Base-by-base conservation (phyloP, 345 rosid species). In the Rhodomyrtus tomentosa region DNA sequence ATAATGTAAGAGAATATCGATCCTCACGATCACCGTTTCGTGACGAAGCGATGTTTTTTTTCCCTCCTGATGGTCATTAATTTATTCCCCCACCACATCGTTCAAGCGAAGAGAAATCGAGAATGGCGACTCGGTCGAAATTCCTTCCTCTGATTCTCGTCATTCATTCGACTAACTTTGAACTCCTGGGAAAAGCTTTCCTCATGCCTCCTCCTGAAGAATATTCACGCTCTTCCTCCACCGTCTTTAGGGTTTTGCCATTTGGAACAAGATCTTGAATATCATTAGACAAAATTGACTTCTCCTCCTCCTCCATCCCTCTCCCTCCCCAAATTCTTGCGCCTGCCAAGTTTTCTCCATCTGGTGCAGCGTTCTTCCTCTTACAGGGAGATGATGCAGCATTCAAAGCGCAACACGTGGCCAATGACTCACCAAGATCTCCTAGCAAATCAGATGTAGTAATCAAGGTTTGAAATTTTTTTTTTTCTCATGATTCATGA, bases 61-160 rank as follows among this genome's bases (percentile, higher is more conserved):
- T 40, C 0, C 5, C 24, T 9, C 24, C 36, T 3, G 20, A 16
- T 16, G 7, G 0, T 32, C 6, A 9, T 1, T 22, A 2, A 55
- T 22, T 55, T 22, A 55, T 4, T 10, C 27, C 11, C 18, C 18
- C 22, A 1, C 6, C 4, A 62, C 2, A 36, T 62, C 24, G 8
- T 62, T 62, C 24, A 32, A 16, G 32, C 1, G 5, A 21, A 3
- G 73, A 4, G 40, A 29, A 59, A 59, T 29, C 0, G 1, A 29
- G 16, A 59, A 29, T 29, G 40, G 22, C 21, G 8, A 6, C 20
- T 29, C 40, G 40, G 2, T 59, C n/a, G 10, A 8, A 2, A 62
- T 62, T 62, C 36, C 42, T 62, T 62, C 24, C 13, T 32, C 5
- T 3, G 40, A 32, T 36, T 32, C 10, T 2, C 10, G 21, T 32